A percentile compares a stretch with the other conserved stretches of the same genome.
phyloP scores from a whole-genome alignment of 352 stramenopile species.

The Globisporangium cystogenes region DNA sequence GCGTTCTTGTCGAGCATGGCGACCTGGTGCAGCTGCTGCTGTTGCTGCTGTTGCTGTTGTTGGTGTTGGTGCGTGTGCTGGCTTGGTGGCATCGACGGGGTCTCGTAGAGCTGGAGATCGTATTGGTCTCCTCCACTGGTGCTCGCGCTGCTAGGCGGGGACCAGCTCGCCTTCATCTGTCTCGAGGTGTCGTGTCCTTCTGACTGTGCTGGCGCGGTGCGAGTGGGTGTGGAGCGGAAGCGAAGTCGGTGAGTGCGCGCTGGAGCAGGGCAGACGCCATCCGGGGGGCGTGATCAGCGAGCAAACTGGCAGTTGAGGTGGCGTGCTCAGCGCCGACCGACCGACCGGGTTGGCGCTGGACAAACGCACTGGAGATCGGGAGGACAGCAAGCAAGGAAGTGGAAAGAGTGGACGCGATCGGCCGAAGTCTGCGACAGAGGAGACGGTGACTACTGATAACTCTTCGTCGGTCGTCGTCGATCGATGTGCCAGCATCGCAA shows the following conservation, averaged over 20 bases:
- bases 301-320: background rate
- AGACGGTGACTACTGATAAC: no score
- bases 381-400: no score
- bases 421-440: no score
- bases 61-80: background rate
- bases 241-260: background rate
- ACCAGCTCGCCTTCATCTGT: conserved; percentile 8
- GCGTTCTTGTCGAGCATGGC: conserved; percentile 8
- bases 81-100: background rate
- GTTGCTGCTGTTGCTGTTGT: background rate
- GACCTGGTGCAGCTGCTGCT: background rate
- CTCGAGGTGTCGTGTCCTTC: no score
- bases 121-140: background rate
- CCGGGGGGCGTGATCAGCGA: background rate
- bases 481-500: no score
- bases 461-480: no score
- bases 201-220: background rate
- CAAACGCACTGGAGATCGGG: background rate
- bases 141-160: conserved; percentile 2
- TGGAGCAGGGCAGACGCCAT: background rate
- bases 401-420: no score
- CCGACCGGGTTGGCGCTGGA: background rate
- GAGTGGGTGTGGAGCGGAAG: background rate
- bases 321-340: background rate
- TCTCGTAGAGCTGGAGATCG: conserved; percentile 10